Evolutionary conservation across 1,284 basidiomycete species (phyloP), one percentile per base, ranked within the genome.

Genomic region (Fistulina hepatica): DNA sequence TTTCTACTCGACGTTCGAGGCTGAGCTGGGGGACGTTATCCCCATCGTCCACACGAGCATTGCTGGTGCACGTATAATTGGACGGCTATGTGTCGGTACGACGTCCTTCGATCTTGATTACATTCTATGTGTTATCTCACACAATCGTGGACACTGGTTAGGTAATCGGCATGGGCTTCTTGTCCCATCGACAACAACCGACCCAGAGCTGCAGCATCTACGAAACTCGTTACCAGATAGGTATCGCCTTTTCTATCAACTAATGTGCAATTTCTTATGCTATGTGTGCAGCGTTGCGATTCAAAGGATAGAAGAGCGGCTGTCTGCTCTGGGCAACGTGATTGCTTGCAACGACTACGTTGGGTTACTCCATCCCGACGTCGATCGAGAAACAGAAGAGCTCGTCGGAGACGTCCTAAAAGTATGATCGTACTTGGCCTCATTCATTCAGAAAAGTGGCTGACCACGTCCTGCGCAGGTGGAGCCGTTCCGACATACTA

Each of bases 371-470:
- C 92, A 97, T 61, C 95, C 95, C 10, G 95, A 99, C 52, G 71
- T 99, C 44, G 94, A 98, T 65, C 76, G 94, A 41, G 95, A 99
- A 65, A 99, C 95, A 6, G 95, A 99, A 57, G 95, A 98, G 62
- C 98, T 99, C 62, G 97, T 99, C 58, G 94, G 95, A 35, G 95
- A 99, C 60, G 91, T 97, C 9, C 75, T 99, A 49, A 97, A 97
- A 63, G n/a, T n/a, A n/a, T n/a, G n/a, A n/a, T n/a, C n/a, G n/a
- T n/a, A n/a, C n/a, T n/a, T n/a, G n/a, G n/a, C n/a, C n/a, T n/a
- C n/a, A n/a, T n/a, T n/a, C n/a, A n/a, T n/a, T n/a, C n/a, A n/a
- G n/a, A n/a, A n/a, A n/a, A n/a, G n/a, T n/a, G n/a, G n/a, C n/a
- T n/a, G n/a, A n/a, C n/a, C n/a, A n/a, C n/a, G n/a, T n/a, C n/a